These are phyloP conservation scores for Triticum monococcum DNA, from an alignment of 176 grass and related monocot species.

Conservation along the genomic window DNA sequence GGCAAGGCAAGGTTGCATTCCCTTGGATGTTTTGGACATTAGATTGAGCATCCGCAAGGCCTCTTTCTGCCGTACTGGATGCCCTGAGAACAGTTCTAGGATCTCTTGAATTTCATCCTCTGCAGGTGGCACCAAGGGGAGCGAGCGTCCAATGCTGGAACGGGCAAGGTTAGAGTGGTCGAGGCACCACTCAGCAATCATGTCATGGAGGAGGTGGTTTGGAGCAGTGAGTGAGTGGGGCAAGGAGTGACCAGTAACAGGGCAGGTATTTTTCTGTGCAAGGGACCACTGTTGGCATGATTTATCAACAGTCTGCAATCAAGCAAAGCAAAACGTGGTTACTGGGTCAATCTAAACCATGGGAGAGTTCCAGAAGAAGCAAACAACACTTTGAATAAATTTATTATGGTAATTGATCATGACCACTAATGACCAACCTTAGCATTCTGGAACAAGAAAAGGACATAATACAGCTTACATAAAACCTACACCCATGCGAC, in stretches of 20 bases:
- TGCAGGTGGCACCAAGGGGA: conserved; percentile 16
- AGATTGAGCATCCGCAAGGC: conserved; percentile 28
- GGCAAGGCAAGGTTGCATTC: conserved; percentile 35
- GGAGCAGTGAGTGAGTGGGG: conserved; percentile 29
- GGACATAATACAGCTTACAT: background rate
- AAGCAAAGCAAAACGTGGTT: conserved; percentile 21
- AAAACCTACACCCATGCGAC: background rate
- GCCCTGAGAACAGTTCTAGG: conserved; percentile 22
- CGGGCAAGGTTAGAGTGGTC: conserved; percentile 17
- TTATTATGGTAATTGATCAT: background rate
- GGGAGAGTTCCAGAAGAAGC: background rate
- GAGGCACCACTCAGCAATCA: conserved; percentile 41
- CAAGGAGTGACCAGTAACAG: conserved; percentile 14
- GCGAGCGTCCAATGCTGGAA: background rate
- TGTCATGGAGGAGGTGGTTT: conserved; percentile 39
- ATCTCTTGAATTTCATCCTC: conserved; percentile 37
- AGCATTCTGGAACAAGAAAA: conserved; percentile 22
- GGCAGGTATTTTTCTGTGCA: background rate
- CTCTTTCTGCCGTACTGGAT: conserved; percentile 29
- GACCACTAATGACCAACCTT: background rate
- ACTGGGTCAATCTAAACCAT: conserved; percentile 14
- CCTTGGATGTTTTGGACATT: conserved; percentile 39
- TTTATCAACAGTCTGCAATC: conserved; percentile 33
- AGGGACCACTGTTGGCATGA: conserved; percentile 6
- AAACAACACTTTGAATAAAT: background rate